Base-by-base conservation (phyloP, 106 monocot genomes). In the Xerophyta viscosa region DNA sequence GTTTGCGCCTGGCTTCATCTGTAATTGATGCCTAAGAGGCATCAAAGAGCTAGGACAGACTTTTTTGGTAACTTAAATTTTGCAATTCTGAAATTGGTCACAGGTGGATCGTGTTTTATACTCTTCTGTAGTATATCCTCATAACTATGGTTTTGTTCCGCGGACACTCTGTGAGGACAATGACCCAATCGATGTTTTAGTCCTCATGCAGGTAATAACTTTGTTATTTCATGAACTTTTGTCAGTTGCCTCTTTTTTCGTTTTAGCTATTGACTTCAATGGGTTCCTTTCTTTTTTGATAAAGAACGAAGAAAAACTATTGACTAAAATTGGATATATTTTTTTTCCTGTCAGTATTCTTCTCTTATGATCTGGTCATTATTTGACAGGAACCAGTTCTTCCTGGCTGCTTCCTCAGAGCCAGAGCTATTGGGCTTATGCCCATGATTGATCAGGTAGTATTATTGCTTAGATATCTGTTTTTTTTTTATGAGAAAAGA, bases 101-200 rank as follows among this genome's bases (percentile, higher is more conserved):
- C 48, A 76, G 76, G 76, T 77, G 3, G 76, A 77, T 56, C 64
- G 76, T 7, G 24, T 77, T 24, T 39, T 77, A 12, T 77, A 77
- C 55, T 77, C 76, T 2, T 77, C 76, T 13, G 76, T 77, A 15
- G 76, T 76, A 3, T 72, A 72, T 58, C 71, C 71, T 42, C 71
- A 72, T 55, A 72, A 72, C 44, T 72, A 72, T 52, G 71, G 68
- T 52, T 76, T 76, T 58, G 54, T 76, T 29, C 76, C 76, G 11
- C 64, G 69, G 11, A 76, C 76, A 27, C 76, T 77, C 36, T 77
- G 76, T 23, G 76, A 77, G 43, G 76, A 77, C 27, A 66, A 58
- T 61, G 76, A 71, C 26, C 67, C 74, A 24, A 56, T 74, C 52
- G 74, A 74, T 56, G 74, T 74, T 17, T 47, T 74, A 15, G 70